Conservation (phyloP, 2,329 filamentous ascomycete genomes). For the Colletotrichum sp. region DNA sequence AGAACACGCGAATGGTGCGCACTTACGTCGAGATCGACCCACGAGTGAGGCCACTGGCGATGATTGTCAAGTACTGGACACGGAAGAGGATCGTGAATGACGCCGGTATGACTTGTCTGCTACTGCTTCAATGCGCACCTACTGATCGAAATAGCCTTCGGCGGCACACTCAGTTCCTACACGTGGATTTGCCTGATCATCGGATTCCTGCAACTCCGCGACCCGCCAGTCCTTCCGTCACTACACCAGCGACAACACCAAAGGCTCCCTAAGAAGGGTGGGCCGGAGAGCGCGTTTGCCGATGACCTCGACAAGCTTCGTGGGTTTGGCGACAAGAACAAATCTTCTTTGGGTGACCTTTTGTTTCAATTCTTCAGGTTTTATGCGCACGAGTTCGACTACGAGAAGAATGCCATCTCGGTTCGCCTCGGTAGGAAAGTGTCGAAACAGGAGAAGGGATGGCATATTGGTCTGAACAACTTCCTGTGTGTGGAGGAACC, state of each 20-base stretch:
- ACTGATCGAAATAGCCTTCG: conserved; percentile 67
- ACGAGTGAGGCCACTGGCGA: conserved; percentile 87
- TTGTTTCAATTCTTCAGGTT: conserved; percentile 95
- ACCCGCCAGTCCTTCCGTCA: conserved; percentile 83
- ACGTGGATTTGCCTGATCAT: conserved; percentile 99
- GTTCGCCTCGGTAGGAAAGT: conserved; percentile 81
- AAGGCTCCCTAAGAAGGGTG: conserved; percentile 62
- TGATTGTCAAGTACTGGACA: conserved; percentile 98
- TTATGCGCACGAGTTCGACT: conserved; percentile 93
- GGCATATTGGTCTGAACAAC: conserved; percentile 82
- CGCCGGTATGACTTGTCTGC: conserved; percentile 72
- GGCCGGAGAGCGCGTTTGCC: conserved; percentile 78
- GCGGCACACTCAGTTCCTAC: conserved; percentile 95
- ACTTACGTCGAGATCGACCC: conserved; percentile 95
- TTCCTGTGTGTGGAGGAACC: conserved; percentile 95
- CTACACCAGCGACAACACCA: conserved; percentile 77
- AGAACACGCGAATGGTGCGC: conserved; percentile 97
- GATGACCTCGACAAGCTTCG: conserved; percentile 80
- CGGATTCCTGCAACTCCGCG: conserved; percentile 89
- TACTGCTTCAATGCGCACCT: conserved; percentile 15
- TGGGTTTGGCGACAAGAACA: conserved; percentile 80
- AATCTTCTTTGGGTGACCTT: conserved; percentile 82
- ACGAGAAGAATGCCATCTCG: conserved; percentile 82
- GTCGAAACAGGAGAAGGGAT: conserved; percentile 85
- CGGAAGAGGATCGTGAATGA: conserved; percentile 92